These are phyloP conservation scores for Tinospora cordifolia DNA, from an alignment of 164 flowering plant genomes.

Conservation along the genomic window DNA sequence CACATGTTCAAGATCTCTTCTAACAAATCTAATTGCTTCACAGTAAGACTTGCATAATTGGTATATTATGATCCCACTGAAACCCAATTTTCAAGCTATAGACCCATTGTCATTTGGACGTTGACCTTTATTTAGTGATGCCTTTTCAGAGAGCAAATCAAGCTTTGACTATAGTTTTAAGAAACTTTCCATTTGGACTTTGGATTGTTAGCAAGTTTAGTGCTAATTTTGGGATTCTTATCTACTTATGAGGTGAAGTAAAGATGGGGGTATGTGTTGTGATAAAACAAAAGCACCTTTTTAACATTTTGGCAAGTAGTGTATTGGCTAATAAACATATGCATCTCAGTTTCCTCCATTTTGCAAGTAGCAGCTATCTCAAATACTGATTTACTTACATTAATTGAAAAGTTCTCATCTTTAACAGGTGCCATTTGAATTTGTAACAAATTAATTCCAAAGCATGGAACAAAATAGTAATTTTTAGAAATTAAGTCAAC, in stretches of 20 bases:
- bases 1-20: no score
- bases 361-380: conserved; percentile 92
- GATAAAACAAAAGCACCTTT: neutral
- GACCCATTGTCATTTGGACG: neutral
- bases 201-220: neutral
- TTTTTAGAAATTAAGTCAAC: neutral
- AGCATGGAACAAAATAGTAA: neutral
- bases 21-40: no score
- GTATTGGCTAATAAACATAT: conserved; percentile 61
- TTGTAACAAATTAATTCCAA: conserved; percentile 32
- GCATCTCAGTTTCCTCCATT: conserved; percentile 94
- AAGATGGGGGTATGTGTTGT: neutral
- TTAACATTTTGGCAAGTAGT: neutral
- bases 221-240: neutral
- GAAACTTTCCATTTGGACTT: neutral
- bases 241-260: neutral
- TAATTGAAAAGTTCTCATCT: conserved; percentile 77
- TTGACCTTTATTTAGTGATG: neutral
- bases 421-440: conserved; percentile 61
- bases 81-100: no score
- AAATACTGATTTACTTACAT: conserved; percentile 76
- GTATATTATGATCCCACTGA: no score
- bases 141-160: neutral
- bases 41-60: no score
- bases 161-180: neutral